Evolutionary conservation across 164 flowering plant genomes (phyloP).

Genomic region (Buxus sempervirens): DNA sequence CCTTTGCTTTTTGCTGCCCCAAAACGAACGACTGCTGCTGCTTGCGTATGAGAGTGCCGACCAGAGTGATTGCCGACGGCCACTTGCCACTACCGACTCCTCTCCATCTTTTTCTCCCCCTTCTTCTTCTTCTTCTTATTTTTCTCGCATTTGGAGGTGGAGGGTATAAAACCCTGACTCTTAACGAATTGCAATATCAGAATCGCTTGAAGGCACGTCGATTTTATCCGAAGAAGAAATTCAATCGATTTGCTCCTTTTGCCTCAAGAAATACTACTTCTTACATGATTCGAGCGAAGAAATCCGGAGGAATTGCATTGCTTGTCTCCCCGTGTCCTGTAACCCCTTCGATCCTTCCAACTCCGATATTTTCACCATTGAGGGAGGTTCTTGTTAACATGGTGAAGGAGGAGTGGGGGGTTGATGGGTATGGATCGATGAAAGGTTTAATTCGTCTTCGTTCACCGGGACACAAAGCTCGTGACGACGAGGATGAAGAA

Average conservation of each 20-base stretch:
- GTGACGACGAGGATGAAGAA: constrained; percentile 67
- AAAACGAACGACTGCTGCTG: no score
- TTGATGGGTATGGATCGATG: constrained; percentile 97
- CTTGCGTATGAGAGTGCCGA: no score
- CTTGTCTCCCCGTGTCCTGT: constrained; percentile 79
- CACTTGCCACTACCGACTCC: no score
- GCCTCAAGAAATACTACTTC: constrained; percentile 88
- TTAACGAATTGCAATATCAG: constrained; percentile 65
- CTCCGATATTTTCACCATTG: constrained; percentile 80
- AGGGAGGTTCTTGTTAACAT: constrained; percentile 79
- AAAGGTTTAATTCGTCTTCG: constrained; percentile 84
- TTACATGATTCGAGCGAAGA: constrained; percentile 73
- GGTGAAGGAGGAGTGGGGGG: constrained; percentile 97
- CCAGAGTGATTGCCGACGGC: no score
- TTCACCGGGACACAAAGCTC: constrained; percentile 53
- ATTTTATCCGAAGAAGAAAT: constrained; percentile 69
- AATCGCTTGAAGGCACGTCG: constrained; percentile 63
- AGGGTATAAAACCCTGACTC: constrained; percentile 67
- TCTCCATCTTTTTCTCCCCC: no score
- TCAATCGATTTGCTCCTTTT: constrained; percentile 60
- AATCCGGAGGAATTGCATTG: constrained; percentile 71
- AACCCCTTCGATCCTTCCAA: constrained; percentile 78
- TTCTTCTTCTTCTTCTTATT: no score
- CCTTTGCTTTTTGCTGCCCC: no score
- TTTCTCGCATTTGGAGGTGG: constrained; percentile 13